Conservation (phyloP, 2,329 filamentous ascomycete species). For the Colletotrichum kahawae region DNA sequence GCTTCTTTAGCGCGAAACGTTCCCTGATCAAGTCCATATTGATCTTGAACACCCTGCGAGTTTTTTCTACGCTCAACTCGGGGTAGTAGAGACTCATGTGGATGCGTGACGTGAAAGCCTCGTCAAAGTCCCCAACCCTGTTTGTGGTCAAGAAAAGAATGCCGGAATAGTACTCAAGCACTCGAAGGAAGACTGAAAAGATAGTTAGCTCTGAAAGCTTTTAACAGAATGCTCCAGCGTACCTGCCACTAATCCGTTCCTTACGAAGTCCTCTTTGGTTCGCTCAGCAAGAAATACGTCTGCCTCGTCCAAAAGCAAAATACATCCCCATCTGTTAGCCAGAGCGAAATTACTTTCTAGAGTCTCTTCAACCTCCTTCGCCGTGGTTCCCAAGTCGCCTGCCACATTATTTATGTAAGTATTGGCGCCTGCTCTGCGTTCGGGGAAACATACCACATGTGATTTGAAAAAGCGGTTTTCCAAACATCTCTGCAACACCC, state of each 20-base stretch:
- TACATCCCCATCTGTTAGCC: conserved; percentile 19
- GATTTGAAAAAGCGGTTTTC: background rate
- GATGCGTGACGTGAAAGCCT: conserved; percentile 53
- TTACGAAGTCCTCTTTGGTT: conserved; percentile 41
- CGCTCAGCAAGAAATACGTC: conserved; percentile 68
- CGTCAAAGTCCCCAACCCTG: conserved; percentile 50
- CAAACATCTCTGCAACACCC: background rate
- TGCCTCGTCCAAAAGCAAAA: background rate
- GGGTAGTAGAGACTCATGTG: conserved; percentile 44
- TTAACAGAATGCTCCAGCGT: background rate
- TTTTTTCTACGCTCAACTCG: conserved; percentile 40
- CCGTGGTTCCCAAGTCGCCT: background rate
- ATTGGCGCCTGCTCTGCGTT: fast-evolving
- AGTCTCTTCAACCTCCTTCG: background rate
- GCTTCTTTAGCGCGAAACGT: conserved; percentile 37
- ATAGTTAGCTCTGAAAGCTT: no score
- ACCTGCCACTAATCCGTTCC: background rate
- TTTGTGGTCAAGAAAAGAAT: conserved; percentile 58
- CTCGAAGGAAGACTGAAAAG: conserved; percentile 45
- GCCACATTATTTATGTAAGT: background rate
- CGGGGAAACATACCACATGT: background rate
- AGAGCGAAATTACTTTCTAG: background rate
- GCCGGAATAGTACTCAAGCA: conserved; percentile 54
- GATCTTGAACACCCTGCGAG: conserved; percentile 45
- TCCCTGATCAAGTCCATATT: conserved; percentile 33